These are phyloP conservation scores for Phytopythium litorale DNA, from an alignment of 352 stramenopile species.

Conservation along the genomic window DNA sequence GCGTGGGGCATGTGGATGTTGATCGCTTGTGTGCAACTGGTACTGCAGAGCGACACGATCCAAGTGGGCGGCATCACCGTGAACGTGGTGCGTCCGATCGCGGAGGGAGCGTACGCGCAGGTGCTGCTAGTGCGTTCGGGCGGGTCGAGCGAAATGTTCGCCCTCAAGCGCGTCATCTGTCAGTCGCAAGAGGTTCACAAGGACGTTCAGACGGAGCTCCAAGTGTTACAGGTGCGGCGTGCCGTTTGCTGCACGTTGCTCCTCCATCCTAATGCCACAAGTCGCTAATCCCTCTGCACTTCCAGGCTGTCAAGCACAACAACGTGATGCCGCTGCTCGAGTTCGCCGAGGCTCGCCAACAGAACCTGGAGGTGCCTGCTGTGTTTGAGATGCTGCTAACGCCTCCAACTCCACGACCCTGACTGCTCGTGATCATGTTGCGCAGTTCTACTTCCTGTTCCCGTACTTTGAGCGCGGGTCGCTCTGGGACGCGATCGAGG, in stretches of 20 bases:
- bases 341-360: slow-evolving; percentile 62
- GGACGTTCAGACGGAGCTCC: slow-evolving; percentile 74
- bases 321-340: slow-evolving; percentile 81
- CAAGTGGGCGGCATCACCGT: slow-evolving; percentile 69
- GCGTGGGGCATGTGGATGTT: background rate
- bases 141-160: slow-evolving; percentile 66
- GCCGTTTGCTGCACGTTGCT: background rate
- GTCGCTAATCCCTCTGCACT: background rate
- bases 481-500: slow-evolving; percentile 72
- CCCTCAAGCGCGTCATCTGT: slow-evolving; percentile 78
- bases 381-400: background rate
- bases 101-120: slow-evolving; percentile 76
- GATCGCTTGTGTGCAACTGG: background rate
- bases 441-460: slow-evolving; percentile 80
- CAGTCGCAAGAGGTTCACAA: slow-evolving; percentile 78
- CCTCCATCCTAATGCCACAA: background rate
- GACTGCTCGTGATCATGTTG: background rate
- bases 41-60: slow-evolving; percentile 57
- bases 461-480: slow-evolving; percentile 83
- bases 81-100: slow-evolving; percentile 61
- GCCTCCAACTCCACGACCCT: background rate
- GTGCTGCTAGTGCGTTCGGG: slow-evolving; percentile 76
- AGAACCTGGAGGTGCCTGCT: slow-evolving; percentile 61
- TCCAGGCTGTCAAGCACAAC: slow-evolving; percentile 70
- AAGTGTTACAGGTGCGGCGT: slow-evolving; percentile 58